Conservation (phyloP, 73 alveolate species). For the Diophrys sp. region DNA sequence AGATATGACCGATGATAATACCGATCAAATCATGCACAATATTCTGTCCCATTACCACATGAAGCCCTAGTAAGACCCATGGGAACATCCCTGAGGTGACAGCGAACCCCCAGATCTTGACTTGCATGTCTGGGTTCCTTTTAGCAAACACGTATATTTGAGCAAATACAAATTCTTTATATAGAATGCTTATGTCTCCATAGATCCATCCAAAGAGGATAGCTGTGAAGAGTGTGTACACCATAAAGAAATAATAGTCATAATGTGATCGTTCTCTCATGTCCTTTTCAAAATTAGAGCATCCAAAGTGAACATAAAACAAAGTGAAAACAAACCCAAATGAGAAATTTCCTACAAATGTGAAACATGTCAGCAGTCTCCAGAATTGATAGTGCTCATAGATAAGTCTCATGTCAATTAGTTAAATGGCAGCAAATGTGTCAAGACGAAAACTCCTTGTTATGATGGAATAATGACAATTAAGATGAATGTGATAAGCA, state of each 20-base stretch:
- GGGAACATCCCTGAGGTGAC: conserved; percentile 8
- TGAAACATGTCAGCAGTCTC: not conserved
- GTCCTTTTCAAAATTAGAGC: not conserved
- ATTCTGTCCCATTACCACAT: conserved; percentile 5
- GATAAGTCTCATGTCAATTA: no score
- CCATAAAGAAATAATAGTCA: not conserved
- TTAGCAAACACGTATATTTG: not conserved
- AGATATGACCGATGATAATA: conserved; percentile 10
- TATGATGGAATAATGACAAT: no score
- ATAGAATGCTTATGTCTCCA: not conserved
- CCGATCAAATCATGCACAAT: not conserved
- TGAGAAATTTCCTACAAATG: not conserved
- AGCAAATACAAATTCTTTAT: not conserved
- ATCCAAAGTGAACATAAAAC: not conserved
- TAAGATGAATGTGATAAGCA: no score
- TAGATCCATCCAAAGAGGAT: not conserved
- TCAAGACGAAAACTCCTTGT: no score
- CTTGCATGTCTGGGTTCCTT: not conserved
- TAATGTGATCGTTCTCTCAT: not conserved
- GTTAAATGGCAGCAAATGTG: no score
- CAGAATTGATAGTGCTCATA: no score
- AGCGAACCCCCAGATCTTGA: not conserved
- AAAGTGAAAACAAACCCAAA: not conserved
- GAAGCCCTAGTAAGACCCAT: conserved; percentile 17
- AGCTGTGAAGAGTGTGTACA: not conserved